These are phyloP conservation scores for Fereydounia khargensis DNA, from an alignment of 1,284 basidiomycete genomes.

Conservation along the genomic window DNA sequence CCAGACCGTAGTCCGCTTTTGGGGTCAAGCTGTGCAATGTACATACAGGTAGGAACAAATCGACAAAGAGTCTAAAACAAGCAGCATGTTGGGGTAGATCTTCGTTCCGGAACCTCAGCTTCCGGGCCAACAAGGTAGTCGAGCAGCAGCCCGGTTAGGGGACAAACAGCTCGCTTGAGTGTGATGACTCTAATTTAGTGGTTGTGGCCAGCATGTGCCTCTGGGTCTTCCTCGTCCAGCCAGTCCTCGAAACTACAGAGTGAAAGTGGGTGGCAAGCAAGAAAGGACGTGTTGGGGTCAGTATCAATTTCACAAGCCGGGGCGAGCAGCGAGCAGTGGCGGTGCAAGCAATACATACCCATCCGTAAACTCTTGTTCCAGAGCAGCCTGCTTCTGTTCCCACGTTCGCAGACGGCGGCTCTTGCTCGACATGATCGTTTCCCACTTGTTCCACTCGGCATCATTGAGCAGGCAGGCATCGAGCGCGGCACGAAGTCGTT, in stretches of 20 bases:
- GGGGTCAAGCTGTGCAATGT: too few relatives aligned
- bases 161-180: too few relatives aligned
- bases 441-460: slow-evolving; percentile 59
- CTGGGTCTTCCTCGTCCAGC: slow-evolving; percentile 48
- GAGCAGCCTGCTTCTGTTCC: slow-evolving; percentile 41
- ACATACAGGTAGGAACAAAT: too few relatives aligned
- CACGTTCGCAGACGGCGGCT: slow-evolving; percentile 12
- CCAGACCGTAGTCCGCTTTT: too few relatives aligned
- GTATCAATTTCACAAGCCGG: background rate
- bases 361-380: slow-evolving; percentile 58
- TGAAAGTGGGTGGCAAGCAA: background rate
- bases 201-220: slow-evolving; percentile 36
- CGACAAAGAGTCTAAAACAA: too few relatives aligned
- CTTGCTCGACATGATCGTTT: slow-evolving; percentile 57
- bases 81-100: too few relatives aligned
- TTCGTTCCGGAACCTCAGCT: too few relatives aligned
- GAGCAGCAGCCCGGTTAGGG: too few relatives aligned
- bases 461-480: slow-evolving; percentile 58
- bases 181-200: too few relatives aligned
- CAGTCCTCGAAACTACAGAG: slow-evolving; percentile 58
- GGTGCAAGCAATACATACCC: slow-evolving; percentile 10
- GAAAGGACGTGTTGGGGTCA: background rate
- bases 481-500: slow-evolving; percentile 55
- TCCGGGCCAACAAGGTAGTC: too few relatives aligned
- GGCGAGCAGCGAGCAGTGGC: background rate